Evolutionary conservation across 148 eudicot species (phyloP).

Genomic region (Mesembryanthemum crystallinum): DNA sequence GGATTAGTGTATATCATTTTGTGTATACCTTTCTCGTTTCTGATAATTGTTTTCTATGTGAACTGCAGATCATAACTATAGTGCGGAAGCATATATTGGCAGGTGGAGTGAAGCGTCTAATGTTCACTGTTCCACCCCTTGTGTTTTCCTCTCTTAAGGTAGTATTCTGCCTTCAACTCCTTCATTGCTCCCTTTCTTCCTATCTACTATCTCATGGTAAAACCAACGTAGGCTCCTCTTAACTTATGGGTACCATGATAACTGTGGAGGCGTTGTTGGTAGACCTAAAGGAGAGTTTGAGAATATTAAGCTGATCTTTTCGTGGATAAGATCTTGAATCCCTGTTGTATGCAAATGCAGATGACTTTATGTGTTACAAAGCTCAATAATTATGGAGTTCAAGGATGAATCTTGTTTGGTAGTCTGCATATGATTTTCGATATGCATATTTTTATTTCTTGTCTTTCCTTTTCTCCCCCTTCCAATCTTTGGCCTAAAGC

Average conservation of each 20-base stretch:
- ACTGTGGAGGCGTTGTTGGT: too few species aligned
- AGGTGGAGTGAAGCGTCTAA: slow-evolving; percentile 87
- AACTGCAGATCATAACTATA: slow-evolving; percentile 70
- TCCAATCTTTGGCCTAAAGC: too few species aligned
- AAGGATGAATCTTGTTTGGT: too few species aligned
- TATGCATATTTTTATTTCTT: too few species aligned
- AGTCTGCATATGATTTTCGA: too few species aligned
- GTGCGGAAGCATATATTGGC: slow-evolving; percentile 79
- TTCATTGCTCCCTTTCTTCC: not conserved
- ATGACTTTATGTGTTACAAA: too few species aligned
- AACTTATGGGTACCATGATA: not conserved
- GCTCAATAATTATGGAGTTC: too few species aligned
- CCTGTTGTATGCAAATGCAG: too few species aligned
- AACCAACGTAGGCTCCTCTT: not conserved
- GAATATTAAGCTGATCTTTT: too few species aligned
- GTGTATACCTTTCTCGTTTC: slow-evolving; percentile 9
- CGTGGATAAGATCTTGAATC: too few species aligned
- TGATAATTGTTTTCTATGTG: slow-evolving; percentile 26
- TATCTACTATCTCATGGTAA: not conserved
- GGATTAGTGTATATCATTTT: slow-evolving; percentile 7
- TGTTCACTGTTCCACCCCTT: slow-evolving; percentile 83
- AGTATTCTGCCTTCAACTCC: slow-evolving; percentile 18
- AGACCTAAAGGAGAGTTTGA: too few species aligned
- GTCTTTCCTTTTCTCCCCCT: too few species aligned
- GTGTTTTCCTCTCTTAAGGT: slow-evolving; percentile 89